Conservation (phyloP, 495 filamentous ascomycete species). For the Penicillium malachiteum region DNA sequence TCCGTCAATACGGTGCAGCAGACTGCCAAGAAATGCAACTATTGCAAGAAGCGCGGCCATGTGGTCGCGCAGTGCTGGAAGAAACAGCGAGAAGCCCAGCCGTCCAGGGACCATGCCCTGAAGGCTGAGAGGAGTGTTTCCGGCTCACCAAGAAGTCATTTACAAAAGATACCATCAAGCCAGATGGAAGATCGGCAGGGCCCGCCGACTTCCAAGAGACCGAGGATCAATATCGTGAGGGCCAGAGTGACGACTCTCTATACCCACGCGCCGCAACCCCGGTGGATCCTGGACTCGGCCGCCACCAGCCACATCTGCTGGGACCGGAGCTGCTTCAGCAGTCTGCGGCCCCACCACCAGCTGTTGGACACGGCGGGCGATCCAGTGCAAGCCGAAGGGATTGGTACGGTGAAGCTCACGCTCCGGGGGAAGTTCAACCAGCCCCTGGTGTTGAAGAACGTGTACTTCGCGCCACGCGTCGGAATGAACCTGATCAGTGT, state of each 20-base stretch:
- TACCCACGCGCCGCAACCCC: constrained; percentile 14
- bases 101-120: constrained; percentile 3
- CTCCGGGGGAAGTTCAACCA: constrained; percentile 11
- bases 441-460: no score
- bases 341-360: constrained; percentile 12
- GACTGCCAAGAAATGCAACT: constrained; percentile 8
- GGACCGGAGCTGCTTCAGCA: constrained; percentile 16
- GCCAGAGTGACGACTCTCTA: constrained; percentile 12
- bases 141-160: constrained; percentile 8
- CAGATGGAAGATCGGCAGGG: constrained; percentile 5
- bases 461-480: no score
- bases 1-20: constrained; percentile 3
- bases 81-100: constrained; percentile 4
- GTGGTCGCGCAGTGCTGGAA: constrained; percentile 10
- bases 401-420: constrained; percentile 16
- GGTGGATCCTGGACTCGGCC: constrained; percentile 20
- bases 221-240: constrained; percentile 13
- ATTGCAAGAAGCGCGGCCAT: constrained; percentile 13
- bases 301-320: constrained; percentile 18
- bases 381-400: constrained; percentile 18
- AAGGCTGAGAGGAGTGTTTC: constrained; percentile 7
- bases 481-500: neutral
- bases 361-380: constrained; percentile 12
- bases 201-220: constrained; percentile 5
- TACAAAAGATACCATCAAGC: constrained; percentile 11